These are phyloP conservation scores for Rhododendron williamsianum DNA, from an alignment of 148 eudicot genomes.

Conservation along the genomic window DNA sequence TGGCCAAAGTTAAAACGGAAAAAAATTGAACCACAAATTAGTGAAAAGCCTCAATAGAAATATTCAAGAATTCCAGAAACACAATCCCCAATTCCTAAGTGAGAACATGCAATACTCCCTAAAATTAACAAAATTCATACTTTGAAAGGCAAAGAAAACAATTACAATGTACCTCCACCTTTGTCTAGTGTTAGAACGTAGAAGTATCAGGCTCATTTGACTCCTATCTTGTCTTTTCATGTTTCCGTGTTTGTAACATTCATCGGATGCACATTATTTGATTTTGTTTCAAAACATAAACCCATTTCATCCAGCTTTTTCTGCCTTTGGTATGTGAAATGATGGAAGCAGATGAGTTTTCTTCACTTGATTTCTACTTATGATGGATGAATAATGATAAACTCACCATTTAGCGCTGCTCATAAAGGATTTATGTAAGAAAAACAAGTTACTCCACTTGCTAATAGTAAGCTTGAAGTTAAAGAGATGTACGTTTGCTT, in stretches of 20 bases:
- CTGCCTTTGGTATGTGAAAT: slow-evolving; percentile 1
- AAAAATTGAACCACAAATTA: background rate
- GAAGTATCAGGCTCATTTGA: background rate
- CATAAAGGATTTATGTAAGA: background rate
- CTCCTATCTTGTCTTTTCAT: background rate
- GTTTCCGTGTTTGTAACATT: background rate
- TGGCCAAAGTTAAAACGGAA: no score
- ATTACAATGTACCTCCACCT: background rate
- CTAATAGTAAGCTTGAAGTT: background rate
- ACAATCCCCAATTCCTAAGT: background rate
- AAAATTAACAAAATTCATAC: background rate
- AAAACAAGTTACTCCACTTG: background rate
- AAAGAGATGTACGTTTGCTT: background rate
- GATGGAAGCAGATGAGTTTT: slow-evolving; percentile 1
- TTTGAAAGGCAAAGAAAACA: background rate
- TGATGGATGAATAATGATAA: background rate
- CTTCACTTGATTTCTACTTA: background rate
- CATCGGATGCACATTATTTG: background rate
- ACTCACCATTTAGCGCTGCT: background rate
- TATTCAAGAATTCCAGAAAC: background rate
- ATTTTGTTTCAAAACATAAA: background rate
- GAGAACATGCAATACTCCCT: background rate
- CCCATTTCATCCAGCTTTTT: background rate
- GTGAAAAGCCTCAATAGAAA: background rate
- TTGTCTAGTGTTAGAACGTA: background rate